Evolutionary conservation across 345 rosid species (phyloP).

Genomic region (Raphanus sativus): DNA sequence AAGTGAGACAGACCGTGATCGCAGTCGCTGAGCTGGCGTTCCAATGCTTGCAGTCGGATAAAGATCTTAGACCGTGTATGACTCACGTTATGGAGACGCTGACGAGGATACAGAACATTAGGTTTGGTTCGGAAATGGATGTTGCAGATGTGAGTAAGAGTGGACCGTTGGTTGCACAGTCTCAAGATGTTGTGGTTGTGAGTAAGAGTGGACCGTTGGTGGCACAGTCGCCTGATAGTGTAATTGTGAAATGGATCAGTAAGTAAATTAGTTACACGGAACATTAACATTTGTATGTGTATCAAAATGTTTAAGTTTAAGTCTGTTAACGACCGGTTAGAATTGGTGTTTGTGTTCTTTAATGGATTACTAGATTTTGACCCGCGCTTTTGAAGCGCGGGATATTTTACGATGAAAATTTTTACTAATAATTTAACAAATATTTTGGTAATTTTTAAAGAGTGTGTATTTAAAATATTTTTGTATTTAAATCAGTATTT

Average conservation of each 20-base stretch:
- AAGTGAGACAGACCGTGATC: constrained; percentile 47
- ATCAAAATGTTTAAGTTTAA: neutral
- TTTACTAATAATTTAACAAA: no score
- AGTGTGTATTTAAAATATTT: no score
- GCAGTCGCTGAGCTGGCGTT: constrained; percentile 85
- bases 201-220: constrained; percentile 40
- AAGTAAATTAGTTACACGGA: constrained; percentile 32
- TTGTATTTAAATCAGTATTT: no score
- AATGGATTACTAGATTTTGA: no score
- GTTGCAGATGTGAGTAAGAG: constrained; percentile 46
- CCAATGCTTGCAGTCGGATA: constrained; percentile 68
- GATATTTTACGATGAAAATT: no score
- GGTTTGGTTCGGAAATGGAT: constrained; percentile 12
- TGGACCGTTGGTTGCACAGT: constrained; percentile 26
- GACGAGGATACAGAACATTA: constrained; percentile 41
- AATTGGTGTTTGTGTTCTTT: constrained; percentile 12
- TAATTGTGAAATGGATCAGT: constrained; percentile 55
- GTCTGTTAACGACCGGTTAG: constrained; percentile 16
- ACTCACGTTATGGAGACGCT: constrained; percentile 50
- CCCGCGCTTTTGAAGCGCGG: no score
- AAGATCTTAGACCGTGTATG: constrained; percentile 78
- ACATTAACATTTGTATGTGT: constrained; percentile 26
- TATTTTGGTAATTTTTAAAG: no score
- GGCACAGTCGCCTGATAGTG: constrained; percentile 53
- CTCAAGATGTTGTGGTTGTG: constrained; percentile 44